Evolutionary conservation across 768 basidiomycete species (phyloP), one percentile per base, ranked within the genome.

Genomic region (Hericium erinaceus): DNA sequence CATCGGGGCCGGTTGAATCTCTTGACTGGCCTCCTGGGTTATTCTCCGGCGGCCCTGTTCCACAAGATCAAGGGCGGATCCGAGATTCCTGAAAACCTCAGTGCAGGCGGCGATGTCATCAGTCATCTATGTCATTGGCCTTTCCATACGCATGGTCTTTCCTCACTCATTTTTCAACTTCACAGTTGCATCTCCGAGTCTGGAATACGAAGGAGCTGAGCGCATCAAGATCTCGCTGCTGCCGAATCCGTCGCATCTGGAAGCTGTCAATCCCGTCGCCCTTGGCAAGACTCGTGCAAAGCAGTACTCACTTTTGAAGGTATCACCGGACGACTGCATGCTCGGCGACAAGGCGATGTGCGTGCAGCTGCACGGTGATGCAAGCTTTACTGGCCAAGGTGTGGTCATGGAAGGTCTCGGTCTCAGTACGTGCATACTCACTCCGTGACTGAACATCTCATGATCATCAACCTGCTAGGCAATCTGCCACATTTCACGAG

Each of bases 321-420:
- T 74, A 7, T 85, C 77, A 16, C 64, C 67, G 8, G 71, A 69
- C 10, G 72, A 71, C 16, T 79, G 76, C 53, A 61, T 64, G 60
- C 70, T 80, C 0, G 78, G 89, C 1, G 83, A 85, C 67, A 80
- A 77, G 64, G 94, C 86, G 2, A 85, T 95, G 82, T 92, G 87
- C 60, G 85, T 95, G 0, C 91, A 94, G 64, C 70, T 97, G 50
- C 94, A 95, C 61, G 94, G 94, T 2, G 94, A 97, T 68, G 92
- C 90, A 1, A 91, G 88, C 58, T 95, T 95, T 66, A 80, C 87
- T 0, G 94, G 93, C 0, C 94, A 95, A 68, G 93, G 94, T 2
- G 77, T 95, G 4, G 81, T 94, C 16, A 94, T 92, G 84, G 94
- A 95, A 69, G 78, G 80, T 16, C 75, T 97, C 37, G 90, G 92